Evolutionary conservation across 192 early-diverging fungal species (phyloP).

Genomic region (Coemansia sp.): DNA sequence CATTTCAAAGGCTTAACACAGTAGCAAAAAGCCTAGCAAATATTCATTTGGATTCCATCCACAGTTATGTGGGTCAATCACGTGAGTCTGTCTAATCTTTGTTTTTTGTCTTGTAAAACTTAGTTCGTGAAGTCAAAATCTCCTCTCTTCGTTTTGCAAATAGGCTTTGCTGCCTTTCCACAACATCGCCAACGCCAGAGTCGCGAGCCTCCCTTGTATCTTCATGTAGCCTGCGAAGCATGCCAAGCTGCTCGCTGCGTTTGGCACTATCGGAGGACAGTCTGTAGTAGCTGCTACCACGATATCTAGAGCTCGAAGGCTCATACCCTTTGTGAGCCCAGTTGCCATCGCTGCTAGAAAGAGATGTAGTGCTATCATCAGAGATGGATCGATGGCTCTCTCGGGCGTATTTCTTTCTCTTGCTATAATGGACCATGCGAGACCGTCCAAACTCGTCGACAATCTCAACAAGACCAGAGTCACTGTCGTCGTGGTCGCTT

Average conservation of each 20-base stretch:
- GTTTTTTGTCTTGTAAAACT: not conserved
- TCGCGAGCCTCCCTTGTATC: constrained; percentile 22
- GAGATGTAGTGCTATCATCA: constrained; percentile 7
- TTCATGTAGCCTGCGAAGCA: constrained; percentile 19
- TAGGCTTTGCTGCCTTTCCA: constrained; percentile 18
- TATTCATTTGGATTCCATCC: not conserved
- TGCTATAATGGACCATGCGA: constrained; percentile 26
- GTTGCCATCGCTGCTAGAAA: not conserved
- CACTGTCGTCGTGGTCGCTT: not conserved
- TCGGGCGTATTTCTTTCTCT: constrained; percentile 11
- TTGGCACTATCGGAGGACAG: constrained; percentile 16
- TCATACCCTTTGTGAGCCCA: not conserved
- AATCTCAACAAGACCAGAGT: constrained; percentile 32
- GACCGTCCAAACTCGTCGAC: constrained; percentile 52
- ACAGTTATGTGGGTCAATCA: constrained; percentile 20
- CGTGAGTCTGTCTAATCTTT: constrained; percentile 10
- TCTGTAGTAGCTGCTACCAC: constrained; percentile 25
- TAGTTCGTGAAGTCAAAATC: constrained; percentile 1
- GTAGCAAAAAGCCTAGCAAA: not conserved
- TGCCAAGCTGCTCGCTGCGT: constrained; percentile 32
- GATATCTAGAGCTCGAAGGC: constrained; percentile 4
- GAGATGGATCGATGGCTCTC: not conserved
- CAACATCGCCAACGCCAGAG: constrained; percentile 10
- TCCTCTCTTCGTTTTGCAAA: constrained; percentile 19
- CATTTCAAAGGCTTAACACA: not conserved